Percentiles rank a stretch among this genome's conserved stretches.
These are phyloP conservation scores for Castanopsis chinensis DNA, from an alignment of 306 rosid species.

Conservation along the genomic window DNA sequence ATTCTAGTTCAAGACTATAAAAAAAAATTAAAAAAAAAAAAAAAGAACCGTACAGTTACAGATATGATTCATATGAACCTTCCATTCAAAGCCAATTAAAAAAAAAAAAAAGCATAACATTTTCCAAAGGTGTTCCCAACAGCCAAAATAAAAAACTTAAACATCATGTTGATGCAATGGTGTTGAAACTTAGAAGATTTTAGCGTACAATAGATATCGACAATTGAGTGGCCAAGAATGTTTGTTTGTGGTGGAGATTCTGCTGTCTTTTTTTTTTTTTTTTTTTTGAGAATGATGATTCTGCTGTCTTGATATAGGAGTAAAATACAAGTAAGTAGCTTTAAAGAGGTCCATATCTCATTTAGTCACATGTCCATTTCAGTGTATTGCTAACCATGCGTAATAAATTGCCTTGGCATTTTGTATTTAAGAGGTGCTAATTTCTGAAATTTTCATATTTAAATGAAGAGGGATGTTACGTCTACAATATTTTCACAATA, in stretches of 20 bases:
- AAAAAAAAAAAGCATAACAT: not conserved
- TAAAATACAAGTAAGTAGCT: not conserved
- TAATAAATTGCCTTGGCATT: no score
- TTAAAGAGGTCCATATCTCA: no score
- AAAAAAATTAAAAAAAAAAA: no score
- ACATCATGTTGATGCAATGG: not conserved
- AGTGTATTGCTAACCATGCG: no score
- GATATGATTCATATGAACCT: not conserved
- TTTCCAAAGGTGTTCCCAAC: not conserved
- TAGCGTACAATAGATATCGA: no score
- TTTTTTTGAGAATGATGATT: not conserved
- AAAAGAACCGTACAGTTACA: not conserved
- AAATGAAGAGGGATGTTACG: no score
- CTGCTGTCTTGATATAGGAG: not conserved
- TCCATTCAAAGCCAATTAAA: not conserved
- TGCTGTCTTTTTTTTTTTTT: not conserved
- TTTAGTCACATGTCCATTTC: no score
- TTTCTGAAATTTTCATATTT: no score
- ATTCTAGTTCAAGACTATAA: not conserved
- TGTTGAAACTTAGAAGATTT: no score
- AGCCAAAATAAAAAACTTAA: slow-evolving; percentile 19
- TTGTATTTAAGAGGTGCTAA: no score
- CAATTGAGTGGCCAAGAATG: not conserved
- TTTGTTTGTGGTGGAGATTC: not conserved
- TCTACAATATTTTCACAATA: no score